Evolutionary conservation across 805 yeast genomes (phyloP), one percentile per base, ranked within the genome.

Genomic region (Grigorovia yakushimaensis): DNA sequence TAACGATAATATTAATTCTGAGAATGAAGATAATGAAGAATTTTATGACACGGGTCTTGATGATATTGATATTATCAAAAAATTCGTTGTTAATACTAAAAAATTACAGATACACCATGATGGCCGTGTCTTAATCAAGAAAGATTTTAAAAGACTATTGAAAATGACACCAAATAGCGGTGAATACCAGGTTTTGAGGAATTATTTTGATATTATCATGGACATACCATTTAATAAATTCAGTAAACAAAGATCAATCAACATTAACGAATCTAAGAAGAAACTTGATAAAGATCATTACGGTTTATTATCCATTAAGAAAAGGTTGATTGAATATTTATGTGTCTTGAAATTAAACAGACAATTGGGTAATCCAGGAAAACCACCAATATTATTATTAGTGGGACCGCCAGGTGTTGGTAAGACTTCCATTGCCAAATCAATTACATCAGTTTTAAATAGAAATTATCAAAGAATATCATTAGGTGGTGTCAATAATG

Each of bases 371-470:
- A 93, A 88, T 36, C 94, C 88, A 61, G 98, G 98, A 61, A 91
- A 89, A 67, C 53, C 94, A 1, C 96, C 96, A 6, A 93, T 93
- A 49, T 73, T 93, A 45, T 91, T 98, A 69, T 79, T 93, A 56
- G 94, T 88, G 38, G 98, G 98, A 11, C 98, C 98, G 19, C 98
- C 98, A 1, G 98, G 98, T 71, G 97, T 95, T 20, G 98, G 98
- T 68, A 93, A 93, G 65, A 93, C 98, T 0, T 91, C 98, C 0
- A 88, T 93, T 60, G 98, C 96, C 52, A 85, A 82, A 65, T 88
- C 97, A 0, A 86, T 93, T 63, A 98, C 98, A 8, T 83, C 84
- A 54, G 83, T 97, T 0, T 73, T 93, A 59, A 77, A 83, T 63
- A 78, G 98, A 58, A 81, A 86, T 58, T 93, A 88, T 60, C 88